Base-by-base conservation (phyloP, 177 flowering plant species). In the Vitis hybrid region DNA sequence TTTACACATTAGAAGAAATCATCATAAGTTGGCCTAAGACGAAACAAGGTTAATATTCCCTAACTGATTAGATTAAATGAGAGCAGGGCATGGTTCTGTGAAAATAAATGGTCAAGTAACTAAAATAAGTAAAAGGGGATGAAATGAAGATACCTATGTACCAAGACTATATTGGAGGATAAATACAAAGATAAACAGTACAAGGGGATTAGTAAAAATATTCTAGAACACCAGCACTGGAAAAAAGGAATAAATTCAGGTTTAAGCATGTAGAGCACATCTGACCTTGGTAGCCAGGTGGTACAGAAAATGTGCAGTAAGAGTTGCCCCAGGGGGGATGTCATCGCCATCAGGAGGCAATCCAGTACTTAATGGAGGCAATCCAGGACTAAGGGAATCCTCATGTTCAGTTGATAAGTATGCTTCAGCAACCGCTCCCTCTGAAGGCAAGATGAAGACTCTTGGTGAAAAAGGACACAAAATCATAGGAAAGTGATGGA, bases 241-340 rank as follows among this genome's bases (percentile, higher is more conserved):
- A 56, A 49, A 40, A 35, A 56, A 3, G 54, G 18, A 46, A 18
- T 11, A 6, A 10, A 46, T n/a, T 14, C 21, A 65, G 51, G 52
- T 30, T 46, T 49, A 17, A 46, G 64, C 56, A 64, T 3, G 5
- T 13, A 46, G 30, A 8, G 5, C 1, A 12, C 30, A 64, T 19
- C 19, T 56, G 82, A 95, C 99, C 97, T 91, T 93, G 51, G 85
- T 78, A 60, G 93, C 94, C 73, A 95, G 82, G 86, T 91, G 91
- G 80, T 95, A 95, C 63, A 95, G 89, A 85, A 95, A 87, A 80
- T 95, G 88, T 64, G 98, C 98, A 3, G 98, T 93, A 72, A 93
- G 91, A 60, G 81, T 82, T 70, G 90, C 90, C 35, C 96, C 99
- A 66, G 97, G 90, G 77, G 89, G 86, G 70, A 81, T 72, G 67